A percentile compares a stretch with the other conserved stretches of the same genome.
phyloP scores from a whole-genome alignment of 495 filamentous ascomycete species.

The Aspergillus homomorphus region DNA sequence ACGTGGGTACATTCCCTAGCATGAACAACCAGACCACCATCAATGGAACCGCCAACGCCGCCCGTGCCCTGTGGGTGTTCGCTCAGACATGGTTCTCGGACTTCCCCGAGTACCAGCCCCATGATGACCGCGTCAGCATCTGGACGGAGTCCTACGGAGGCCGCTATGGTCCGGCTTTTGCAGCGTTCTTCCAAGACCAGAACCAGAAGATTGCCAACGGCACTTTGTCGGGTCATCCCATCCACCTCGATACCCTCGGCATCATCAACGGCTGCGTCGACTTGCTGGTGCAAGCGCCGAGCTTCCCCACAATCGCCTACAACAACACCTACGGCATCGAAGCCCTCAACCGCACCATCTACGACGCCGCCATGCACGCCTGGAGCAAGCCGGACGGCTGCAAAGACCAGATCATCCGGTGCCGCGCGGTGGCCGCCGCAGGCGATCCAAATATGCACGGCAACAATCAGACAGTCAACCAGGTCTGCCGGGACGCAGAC shows the following conservation, averaged over 20 bases:
- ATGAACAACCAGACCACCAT: slow-evolving; percentile 43
- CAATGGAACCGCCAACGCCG: slow-evolving; percentile 51
- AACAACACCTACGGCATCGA: slow-evolving; percentile 75
- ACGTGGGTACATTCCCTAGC: slow-evolving; percentile 59
- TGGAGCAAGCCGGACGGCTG: slow-evolving; percentile 57
- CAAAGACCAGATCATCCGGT: slow-evolving; percentile 53
- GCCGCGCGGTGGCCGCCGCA: slow-evolving; percentile 36
- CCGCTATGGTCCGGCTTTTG: slow-evolving; percentile 64
- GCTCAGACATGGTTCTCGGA: slow-evolving; percentile 55
- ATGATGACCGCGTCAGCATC: slow-evolving; percentile 52
- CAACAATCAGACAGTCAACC: slow-evolving; percentile 43
- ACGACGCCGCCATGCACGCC: slow-evolving; percentile 44
- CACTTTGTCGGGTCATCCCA: slow-evolving; percentile 31
- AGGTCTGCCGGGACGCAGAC: slow-evolving; percentile 36
- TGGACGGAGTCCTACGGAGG: slow-evolving; percentile 62
- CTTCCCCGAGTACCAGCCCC: slow-evolving; percentile 55
- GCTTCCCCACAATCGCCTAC: slow-evolving; percentile 64
- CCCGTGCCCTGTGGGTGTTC: slow-evolving; percentile 56
- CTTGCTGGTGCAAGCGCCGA: slow-evolving; percentile 61
- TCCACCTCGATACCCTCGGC: slow-evolving; percentile 48
- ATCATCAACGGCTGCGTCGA: slow-evolving; percentile 77
- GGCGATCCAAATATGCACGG: slow-evolving; percentile 46
- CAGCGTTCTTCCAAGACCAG: slow-evolving; percentile 63
- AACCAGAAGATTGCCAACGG: slow-evolving; percentile 53
- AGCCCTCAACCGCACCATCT: slow-evolving; percentile 55